Evolutionary conservation across 768 basidiomycete genomes (phyloP), one percentile per base, ranked within the genome.

Genomic region (Russula emetica): DNA sequence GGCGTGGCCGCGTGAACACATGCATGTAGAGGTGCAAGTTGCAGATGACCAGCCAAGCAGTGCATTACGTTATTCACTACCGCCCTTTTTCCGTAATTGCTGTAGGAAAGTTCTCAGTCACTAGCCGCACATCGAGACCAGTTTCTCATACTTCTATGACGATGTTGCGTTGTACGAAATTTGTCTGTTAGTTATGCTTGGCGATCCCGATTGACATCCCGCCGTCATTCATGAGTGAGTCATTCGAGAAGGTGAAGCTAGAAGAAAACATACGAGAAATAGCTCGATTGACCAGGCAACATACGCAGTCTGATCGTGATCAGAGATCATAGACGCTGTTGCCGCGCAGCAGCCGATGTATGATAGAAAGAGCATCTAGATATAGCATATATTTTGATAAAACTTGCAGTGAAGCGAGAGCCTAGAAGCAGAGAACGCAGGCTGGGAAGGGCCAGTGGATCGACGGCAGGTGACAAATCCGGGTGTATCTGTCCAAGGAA

Each of bases 11-110:
- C 16, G 42, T 47, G 45, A n/a, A 40, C n/a, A 36, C 18, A 24
- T 45, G 45, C 24, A 24, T 30, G 22, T 30, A 38, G 28, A 16
- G 58, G 30, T 45, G n/a, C 56, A 58, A 32, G 28, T 22, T 22
- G 24, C 32, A 51, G 36, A 44, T 36, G 44, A 30, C 42, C 55
- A 40, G 18, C 30, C 16, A 34, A 57, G 42, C 55, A 30, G 55
- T 57, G 55, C 28, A 61, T 55, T 54, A 61, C 10, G 58, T 47
- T 52, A 49, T 22, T 30, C 45, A 22, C 9, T 10, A 24, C 22
- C 11, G 2, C 18, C 6, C 26, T 28, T 28, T 28, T 62, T 47
- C 22, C 45, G 34, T 55, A 40, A 55, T 47, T 24, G 42, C 9
- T 36, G 30, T 14, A 30, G 26, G n/a, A 26, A 40, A 16, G 26